Conservation (phyloP, 2,329 filamentous ascomycete genomes). For the Leptoxyphium fumago region DNA sequence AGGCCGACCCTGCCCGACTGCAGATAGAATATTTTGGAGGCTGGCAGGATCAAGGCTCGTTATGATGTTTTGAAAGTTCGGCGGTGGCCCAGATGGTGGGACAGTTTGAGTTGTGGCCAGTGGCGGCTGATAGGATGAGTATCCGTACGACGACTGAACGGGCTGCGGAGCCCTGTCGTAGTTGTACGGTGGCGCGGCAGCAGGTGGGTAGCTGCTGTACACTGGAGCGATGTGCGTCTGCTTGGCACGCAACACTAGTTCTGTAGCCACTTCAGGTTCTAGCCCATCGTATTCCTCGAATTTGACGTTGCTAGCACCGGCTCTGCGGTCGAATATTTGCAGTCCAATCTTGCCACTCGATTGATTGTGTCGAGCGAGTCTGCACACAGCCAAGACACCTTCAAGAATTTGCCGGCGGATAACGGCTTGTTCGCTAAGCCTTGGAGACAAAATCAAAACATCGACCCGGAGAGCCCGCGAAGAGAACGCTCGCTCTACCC, state of each 20-base stretch:
- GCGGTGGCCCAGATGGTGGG: conserved; percentile 2
- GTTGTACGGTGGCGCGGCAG: conserved; percentile 15
- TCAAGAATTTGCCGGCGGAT: conserved; percentile 75
- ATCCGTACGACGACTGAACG: conserved; percentile 10
- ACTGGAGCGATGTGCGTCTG: conserved; percentile 25
- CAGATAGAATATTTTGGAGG: conserved; percentile 54
- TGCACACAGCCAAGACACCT: conserved; percentile 72
- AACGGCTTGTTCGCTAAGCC: conserved; percentile 63
- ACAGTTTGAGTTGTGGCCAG: conserved; percentile 15
- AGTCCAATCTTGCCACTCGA: conserved; percentile 59
- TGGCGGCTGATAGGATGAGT: conserved; percentile 18
- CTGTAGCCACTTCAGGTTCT: conserved; percentile 62
- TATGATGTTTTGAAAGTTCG: conserved; percentile 50
- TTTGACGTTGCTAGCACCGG: conserved; percentile 57
- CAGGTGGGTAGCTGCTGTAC: conserved; percentile 4
- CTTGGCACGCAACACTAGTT: conserved; percentile 64
- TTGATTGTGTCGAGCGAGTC: conserved; percentile 56
- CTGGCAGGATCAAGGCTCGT: conserved; percentile 52
- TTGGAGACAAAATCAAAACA: conserved; percentile 63
- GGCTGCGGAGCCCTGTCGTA: conserved; percentile 21
- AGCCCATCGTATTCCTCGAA: conserved; percentile 82
- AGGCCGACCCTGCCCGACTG: conserved; percentile 31
- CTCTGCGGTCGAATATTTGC: conserved; percentile 71
- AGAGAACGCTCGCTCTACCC: conserved; percentile 65
- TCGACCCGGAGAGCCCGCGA: conserved; percentile 59